Evolutionary conservation across 306 rosid species (phyloP).

Genomic region (Prinsepia uniflora): DNA sequence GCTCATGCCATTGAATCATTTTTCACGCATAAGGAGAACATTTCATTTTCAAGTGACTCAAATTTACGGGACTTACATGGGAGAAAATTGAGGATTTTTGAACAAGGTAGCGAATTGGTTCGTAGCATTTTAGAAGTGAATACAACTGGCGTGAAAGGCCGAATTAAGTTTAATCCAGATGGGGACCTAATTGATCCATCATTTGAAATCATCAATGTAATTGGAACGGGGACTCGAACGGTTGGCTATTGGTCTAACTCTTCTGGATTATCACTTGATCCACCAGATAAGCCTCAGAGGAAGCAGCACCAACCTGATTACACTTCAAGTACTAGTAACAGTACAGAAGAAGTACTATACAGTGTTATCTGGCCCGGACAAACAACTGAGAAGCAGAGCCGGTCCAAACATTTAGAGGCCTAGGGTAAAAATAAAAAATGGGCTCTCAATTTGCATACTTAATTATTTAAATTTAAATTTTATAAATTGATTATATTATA

Average conservation of each 20-base stretch:
- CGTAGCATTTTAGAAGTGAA: slow-evolving; percentile 11
- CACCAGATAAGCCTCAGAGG: slow-evolving; percentile 6
- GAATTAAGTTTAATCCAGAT: slow-evolving; percentile 19
- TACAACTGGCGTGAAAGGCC: slow-evolving; percentile 23
- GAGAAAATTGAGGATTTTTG: slow-evolving; percentile 19
- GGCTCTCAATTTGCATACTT: too few relatives aligned
- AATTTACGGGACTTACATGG: neutral
- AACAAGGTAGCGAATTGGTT: slow-evolving; percentile 8
- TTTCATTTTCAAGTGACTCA: slow-evolving; percentile 23
- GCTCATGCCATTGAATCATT: slow-evolving; percentile 21
- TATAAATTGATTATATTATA: too few relatives aligned
- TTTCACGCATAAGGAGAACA: slow-evolving; percentile 3
- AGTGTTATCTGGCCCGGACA: slow-evolving; percentile 31
- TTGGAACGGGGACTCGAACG: slow-evolving; percentile 23
- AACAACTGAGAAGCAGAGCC: too few relatives aligned
- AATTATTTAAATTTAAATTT: too few relatives aligned
- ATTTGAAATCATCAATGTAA: slow-evolving; percentile 29
- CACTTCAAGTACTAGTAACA: neutral
- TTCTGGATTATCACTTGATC: slow-evolving; percentile 11
- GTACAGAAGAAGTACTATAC: neutral
- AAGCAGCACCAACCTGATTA: neutral
- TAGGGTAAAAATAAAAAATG: too few relatives aligned
- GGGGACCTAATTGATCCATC: slow-evolving; percentile 17
- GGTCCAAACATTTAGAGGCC: too few relatives aligned
- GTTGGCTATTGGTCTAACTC: slow-evolving; percentile 31